Conservation (phyloP, 257 asterid genomes). For the Penstemon barbatus region DNA sequence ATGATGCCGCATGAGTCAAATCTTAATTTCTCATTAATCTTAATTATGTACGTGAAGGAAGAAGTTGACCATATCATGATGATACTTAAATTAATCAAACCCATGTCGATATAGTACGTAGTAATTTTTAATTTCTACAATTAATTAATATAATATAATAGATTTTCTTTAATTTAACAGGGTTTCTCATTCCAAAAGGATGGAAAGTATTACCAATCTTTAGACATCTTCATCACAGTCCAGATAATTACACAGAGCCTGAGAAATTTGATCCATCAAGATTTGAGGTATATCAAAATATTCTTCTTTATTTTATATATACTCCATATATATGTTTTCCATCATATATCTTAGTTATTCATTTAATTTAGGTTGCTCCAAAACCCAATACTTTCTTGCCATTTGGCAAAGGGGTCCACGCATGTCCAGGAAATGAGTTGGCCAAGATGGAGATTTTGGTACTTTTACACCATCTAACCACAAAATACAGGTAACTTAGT, state of each 20-base stretch:
- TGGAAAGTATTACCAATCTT: slow-evolving; percentile 97
- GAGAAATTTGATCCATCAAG: slow-evolving; percentile 97
- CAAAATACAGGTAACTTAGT: slow-evolving; percentile 46
- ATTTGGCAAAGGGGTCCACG: slow-evolving; percentile 90
- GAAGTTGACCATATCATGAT: no score
- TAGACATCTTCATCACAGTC: slow-evolving; percentile 86
- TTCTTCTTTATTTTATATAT: slow-evolving; percentile 31
- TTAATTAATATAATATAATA: no score
- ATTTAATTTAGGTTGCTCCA: slow-evolving; percentile 47
- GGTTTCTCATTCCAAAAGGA: slow-evolving; percentile 85
- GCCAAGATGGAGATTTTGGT: slow-evolving; percentile 93
- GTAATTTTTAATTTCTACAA: no score
- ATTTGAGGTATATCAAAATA: slow-evolving; percentile 69
- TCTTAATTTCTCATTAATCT: no score
- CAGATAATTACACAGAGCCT: slow-evolving; percentile 83
- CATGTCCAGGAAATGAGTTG: slow-evolving; percentile 94
- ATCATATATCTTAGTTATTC: no score
- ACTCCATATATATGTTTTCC: slow-evolving; percentile 2
- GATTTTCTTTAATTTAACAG: slow-evolving; percentile 29
- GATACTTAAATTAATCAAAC: no score
- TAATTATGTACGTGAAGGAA: no score
- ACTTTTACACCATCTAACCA: slow-evolving; percentile 84
- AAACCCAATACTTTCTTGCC: slow-evolving; percentile 95
- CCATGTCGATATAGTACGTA: no score
- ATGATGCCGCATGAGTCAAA: no score